Evolutionary conservation across 345 rosid genomes (phyloP).

Genomic region (Physaria fendleri): DNA sequence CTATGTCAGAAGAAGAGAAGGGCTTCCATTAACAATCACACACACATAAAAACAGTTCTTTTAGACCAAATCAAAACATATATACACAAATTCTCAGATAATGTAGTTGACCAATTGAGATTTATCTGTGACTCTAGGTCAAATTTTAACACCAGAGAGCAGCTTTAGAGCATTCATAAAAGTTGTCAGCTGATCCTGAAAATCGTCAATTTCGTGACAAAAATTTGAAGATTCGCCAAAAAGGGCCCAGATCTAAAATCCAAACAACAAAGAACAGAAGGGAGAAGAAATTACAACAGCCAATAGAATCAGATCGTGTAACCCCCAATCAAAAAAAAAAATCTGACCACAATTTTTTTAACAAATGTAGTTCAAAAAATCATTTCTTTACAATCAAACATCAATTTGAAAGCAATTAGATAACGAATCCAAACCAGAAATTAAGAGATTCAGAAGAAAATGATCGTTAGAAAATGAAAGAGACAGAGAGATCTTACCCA

Average conservation of each 20-base stretch:
- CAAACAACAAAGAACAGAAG: neutral
- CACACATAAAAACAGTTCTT: neutral
- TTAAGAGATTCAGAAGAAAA: neutral
- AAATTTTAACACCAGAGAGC: neutral
- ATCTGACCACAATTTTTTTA: neutral
- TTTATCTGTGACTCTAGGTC: neutral
- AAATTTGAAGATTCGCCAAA: neutral
- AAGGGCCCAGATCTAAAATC: constrained; percentile 29
- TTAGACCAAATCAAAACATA: neutral
- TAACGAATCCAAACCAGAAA: neutral
- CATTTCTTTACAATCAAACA: neutral
- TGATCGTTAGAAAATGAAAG: neutral
- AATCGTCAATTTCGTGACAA: neutral
- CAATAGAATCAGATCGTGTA: neutral
- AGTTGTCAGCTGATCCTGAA: neutral
- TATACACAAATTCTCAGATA: neutral
- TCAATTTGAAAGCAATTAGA: neutral
- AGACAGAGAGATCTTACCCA: neutral
- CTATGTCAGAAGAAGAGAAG: neutral
- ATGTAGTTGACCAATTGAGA: neutral
- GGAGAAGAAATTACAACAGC: neutral
- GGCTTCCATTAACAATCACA: neutral
- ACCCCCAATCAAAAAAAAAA: neutral
- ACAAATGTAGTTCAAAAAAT: neutral
- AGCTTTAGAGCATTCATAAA: neutral